These are phyloP conservation scores for Hypoxylon cercidicola DNA, from an alignment of 495 filamentous ascomycete genomes.

Conservation along the genomic window DNA sequence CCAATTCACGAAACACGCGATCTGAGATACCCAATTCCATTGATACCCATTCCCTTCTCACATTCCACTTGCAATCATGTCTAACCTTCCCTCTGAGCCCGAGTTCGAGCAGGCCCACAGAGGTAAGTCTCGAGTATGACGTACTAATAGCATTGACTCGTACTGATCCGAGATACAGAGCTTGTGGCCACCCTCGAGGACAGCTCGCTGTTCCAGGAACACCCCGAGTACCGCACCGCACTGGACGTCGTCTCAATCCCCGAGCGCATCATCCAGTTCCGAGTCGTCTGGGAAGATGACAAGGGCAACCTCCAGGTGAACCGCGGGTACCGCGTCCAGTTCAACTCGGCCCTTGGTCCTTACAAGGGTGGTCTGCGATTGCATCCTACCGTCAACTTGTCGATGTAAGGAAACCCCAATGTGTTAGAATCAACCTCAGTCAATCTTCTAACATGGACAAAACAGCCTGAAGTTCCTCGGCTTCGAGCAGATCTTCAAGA, in stretches of 20 bases:
- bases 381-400: conserved; percentile 96
- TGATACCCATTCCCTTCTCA: conserved; percentile 22
- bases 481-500: conserved; percentile 99
- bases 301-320: conserved; percentile 90
- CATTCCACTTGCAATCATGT: conserved; percentile 65
- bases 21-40: conserved; percentile 20
- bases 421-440: conserved; percentile 6
- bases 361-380: conserved; percentile 98
- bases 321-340: conserved; percentile 96
- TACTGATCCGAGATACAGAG: conserved; percentile 64
- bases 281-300: conserved; percentile 96
- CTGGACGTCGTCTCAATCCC: conserved; percentile 89
- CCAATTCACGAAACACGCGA: conserved; percentile 11
- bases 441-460: conserved; percentile 38
- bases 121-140: conserved; percentile 63
- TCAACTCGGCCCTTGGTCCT: conserved; percentile 97
- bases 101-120: conserved; percentile 99
- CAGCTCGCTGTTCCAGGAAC: conserved; percentile 90
- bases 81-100: conserved; percentile 86
- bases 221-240: conserved; percentile 93
- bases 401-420: conserved; percentile 62
- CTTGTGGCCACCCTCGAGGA: conserved; percentile 93
- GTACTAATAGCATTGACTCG: background rate
- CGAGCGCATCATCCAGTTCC: conserved; percentile 97
- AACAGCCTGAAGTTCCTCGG: conserved; percentile 89